phyloP scores from a whole-genome alignment of 352 stramenopile species.

The Globisporangium ultimum region DNA sequence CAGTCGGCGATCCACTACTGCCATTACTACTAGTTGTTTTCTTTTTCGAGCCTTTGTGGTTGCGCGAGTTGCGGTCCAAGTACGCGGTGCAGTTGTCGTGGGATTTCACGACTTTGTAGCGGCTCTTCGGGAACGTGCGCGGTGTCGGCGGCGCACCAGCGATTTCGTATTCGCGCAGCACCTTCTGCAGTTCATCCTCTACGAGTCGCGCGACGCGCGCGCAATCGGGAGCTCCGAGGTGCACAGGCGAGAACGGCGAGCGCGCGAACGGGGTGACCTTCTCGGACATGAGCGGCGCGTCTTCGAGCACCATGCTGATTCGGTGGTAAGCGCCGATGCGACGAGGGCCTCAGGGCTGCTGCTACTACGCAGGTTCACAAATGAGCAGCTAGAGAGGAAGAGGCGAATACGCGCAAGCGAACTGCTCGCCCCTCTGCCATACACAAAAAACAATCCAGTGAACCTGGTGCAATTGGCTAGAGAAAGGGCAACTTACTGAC shows the following conservation, averaged over 20 bases:
- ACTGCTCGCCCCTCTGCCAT: no score
- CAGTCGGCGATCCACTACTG: no score
- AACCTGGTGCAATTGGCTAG: no score
- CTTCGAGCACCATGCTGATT: no score
- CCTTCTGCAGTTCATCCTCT: constrained; percentile 4
- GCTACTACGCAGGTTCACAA: no score
- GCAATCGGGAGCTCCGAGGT: neutral
- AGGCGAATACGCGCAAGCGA: no score
- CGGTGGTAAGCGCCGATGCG: no score
- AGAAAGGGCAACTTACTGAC: no score
- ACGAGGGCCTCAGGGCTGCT: no score
- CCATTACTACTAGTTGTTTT: neutral
- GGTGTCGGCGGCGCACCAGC: constrained; percentile 2
- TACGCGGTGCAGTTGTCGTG: constrained; percentile 15
- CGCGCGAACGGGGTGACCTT: constrained; percentile 7
- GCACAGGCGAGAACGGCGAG: constrained; percentile 9
- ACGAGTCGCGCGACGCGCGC: constrained; percentile 6
- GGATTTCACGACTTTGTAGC: constrained; percentile 16
- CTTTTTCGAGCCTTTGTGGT: neutral
- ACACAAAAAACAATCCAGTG: no score
- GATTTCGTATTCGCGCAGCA: constrained; percentile 14
- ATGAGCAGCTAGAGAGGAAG: no score
- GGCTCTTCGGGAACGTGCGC: constrained; percentile 4
- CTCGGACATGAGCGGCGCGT: no score
- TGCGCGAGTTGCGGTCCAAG: constrained; percentile 4